These are phyloP conservation scores for Cardiosporidium cionae DNA, from an alignment of 169 alveolate genomes.

Conservation along the genomic window DNA sequence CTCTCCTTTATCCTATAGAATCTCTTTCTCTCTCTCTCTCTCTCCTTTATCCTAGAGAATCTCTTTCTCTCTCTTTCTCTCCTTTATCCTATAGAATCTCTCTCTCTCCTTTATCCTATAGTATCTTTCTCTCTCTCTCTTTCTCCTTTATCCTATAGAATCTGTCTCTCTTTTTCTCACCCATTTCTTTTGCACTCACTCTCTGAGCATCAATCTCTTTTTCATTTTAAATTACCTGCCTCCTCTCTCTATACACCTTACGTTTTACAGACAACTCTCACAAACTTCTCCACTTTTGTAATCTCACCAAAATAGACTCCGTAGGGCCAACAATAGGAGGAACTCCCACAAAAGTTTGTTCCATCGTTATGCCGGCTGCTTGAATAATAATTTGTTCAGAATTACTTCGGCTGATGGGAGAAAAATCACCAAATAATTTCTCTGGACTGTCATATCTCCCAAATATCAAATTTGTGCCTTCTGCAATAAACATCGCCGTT, in stretches of 20 bases:
- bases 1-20: too few species aligned
- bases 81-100: too few species aligned
- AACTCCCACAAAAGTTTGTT: constrained; percentile 2
- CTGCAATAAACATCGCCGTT: not conserved
- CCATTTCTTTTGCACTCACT: not conserved
- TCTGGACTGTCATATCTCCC: not conserved
- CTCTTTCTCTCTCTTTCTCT: too few species aligned
- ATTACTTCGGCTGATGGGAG: not conserved
- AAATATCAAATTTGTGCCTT: constrained; percentile 7
- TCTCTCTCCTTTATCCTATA: too few species aligned
- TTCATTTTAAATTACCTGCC: not conserved
- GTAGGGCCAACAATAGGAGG: not conserved
- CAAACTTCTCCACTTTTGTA: too few species aligned
- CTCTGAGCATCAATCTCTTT: not conserved
- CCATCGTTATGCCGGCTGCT: constrained; percentile 4
- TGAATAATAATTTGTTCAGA: constrained; percentile 16
- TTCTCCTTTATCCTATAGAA: not conserved
- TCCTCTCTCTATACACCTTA: too few species aligned
- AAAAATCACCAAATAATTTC: constrained; percentile 3
- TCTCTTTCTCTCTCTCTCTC: too few species aligned
- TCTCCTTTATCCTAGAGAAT: too few species aligned
- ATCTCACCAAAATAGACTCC: constrained; percentile 3
- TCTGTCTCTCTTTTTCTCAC: not conserved
- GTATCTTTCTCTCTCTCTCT: not conserved
- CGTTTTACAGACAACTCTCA: too few species aligned